A percentile compares a stretch with the other conserved stretches of the same genome.
These are phyloP conservation scores for Carnegiea gigantea DNA, from an alignment of 179 eudicot species.

Conservation along the genomic window DNA sequence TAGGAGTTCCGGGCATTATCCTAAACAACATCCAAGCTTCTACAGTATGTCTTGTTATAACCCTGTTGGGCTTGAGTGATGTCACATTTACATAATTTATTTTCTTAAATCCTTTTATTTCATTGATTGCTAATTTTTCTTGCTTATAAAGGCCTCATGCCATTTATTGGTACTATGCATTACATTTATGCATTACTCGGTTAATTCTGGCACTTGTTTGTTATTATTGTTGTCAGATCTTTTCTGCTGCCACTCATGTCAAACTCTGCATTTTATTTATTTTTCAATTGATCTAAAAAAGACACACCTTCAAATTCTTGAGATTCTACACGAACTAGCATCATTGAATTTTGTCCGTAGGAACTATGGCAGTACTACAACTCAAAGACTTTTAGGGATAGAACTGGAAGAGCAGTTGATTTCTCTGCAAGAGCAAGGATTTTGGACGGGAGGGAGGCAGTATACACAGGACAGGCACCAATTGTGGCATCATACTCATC, in stretches of 20 bases:
- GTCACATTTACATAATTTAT: too few relatives aligned
- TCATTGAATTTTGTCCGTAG: slow-evolving; percentile 28
- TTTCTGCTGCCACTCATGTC: not conserved
- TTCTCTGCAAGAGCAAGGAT: slow-evolving; percentile 60
- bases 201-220: not conserved
- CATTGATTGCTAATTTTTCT: too few relatives aligned
- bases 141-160: not conserved
- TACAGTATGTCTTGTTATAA: slow-evolving; percentile 33
- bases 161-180: not conserved
- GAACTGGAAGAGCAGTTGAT: slow-evolving; percentile 54
- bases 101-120: too few relatives aligned
- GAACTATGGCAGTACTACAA: slow-evolving; percentile 67
- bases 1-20: slow-evolving; percentile 54
- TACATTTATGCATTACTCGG: not conserved
- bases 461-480: slow-evolving; percentile 52
- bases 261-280: not conserved
- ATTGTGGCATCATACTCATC: slow-evolving; percentile 73
- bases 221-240: not conserved
- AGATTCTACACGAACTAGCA: not conserved
- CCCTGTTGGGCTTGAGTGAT: not conserved
- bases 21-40: slow-evolving; percentile 57
- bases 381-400: slow-evolving; percentile 49
- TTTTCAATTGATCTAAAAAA: not conserved
- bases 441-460: slow-evolving; percentile 57
- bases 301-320: not conserved